These are phyloP conservation scores for Chiua sp. DNA, from an alignment of 1,284 basidiomycete genomes.

Conservation along the genomic window DNA sequence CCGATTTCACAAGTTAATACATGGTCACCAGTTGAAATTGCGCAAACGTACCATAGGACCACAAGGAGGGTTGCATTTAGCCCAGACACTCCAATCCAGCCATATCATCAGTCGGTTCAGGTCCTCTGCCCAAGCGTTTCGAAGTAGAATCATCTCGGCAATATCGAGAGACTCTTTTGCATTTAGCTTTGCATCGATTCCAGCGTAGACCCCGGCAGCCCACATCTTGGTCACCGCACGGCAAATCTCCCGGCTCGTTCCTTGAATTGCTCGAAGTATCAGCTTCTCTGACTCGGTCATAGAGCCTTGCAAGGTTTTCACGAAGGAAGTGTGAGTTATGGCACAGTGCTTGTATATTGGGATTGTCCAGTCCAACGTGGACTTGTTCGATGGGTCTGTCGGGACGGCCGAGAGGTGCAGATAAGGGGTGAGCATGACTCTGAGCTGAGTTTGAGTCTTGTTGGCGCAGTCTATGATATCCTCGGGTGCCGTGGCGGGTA, in stretches of 20 bases:
- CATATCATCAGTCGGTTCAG: slow-evolving; percentile 38
- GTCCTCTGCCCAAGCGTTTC: slow-evolving; percentile 30
- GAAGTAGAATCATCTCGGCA: slow-evolving; percentile 8
- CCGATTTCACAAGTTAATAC: no score
- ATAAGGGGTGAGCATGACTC: slow-evolving; percentile 23
- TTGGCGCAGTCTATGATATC: no score
- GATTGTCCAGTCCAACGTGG: slow-evolving; percentile 26
- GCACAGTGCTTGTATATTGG: slow-evolving; percentile 35
- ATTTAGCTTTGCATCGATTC: slow-evolving; percentile 31
- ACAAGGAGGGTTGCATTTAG: slow-evolving; percentile 42
- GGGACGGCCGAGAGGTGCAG: slow-evolving; percentile 5
- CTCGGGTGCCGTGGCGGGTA: no score
- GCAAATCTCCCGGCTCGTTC: slow-evolving; percentile 50
- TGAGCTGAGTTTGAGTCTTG: slow-evolving; percentile 30
- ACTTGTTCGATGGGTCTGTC: background rate
- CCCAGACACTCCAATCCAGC: slow-evolving; percentile 48
- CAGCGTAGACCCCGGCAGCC: slow-evolving; percentile 38
- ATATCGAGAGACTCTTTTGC: background rate
- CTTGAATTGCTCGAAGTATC: slow-evolving; percentile 39
- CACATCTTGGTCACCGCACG: no score
- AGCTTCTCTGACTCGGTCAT: slow-evolving; percentile 44
- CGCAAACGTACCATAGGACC: slow-evolving; percentile 37
- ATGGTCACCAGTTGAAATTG: no score
- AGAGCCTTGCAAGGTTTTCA: slow-evolving; percentile 15
- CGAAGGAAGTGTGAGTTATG: slow-evolving; percentile 38